These are phyloP conservation scores for Alternaria ethzedia DNA, from an alignment of 2,329 filamentous ascomycete genomes.

Conservation along the genomic window DNA sequence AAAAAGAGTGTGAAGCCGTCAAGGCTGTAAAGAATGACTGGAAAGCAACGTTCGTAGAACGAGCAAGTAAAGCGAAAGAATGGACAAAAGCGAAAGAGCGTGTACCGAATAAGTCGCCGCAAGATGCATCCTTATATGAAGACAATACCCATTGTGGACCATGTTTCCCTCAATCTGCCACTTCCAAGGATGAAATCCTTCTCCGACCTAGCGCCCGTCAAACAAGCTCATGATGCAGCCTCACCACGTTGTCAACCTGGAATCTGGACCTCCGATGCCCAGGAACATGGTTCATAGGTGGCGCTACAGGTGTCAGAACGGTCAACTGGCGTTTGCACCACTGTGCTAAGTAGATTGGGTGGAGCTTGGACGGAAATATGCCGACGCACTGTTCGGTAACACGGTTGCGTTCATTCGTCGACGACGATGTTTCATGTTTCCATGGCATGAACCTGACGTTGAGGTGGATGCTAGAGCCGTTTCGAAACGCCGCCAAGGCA, in stretches of 20 bases:
- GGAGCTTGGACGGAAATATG: slow-evolving; percentile 20
- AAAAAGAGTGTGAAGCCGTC: slow-evolving; percentile 39
- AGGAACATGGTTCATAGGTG: slow-evolving; percentile 17
- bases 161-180: slow-evolving; percentile 27
- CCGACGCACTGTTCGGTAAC: slow-evolving; percentile 8
- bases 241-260: slow-evolving; percentile 9
- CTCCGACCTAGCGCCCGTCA: slow-evolving; percentile 6
- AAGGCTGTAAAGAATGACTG: slow-evolving; percentile 37
- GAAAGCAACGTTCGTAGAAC: slow-evolving; percentile 22
- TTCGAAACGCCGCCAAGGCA: slow-evolving; percentile 30
- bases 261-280: slow-evolving; percentile 14
- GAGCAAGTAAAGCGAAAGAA: slow-evolving; percentile 20
- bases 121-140: slow-evolving; percentile 21
- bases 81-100: slow-evolving; percentile 18
- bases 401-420: slow-evolving; percentile 13
- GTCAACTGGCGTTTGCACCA: slow-evolving; percentile 19
- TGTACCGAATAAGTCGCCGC: background rate
- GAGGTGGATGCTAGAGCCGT: slow-evolving; percentile 20
- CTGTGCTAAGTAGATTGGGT: slow-evolving; percentile 34
- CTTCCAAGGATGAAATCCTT: slow-evolving; percentile 13
- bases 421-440: slow-evolving; percentile 8
- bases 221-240: slow-evolving; percentile 18
- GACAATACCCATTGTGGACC: slow-evolving; percentile 18
- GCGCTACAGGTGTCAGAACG: slow-evolving; percentile 23
- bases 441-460: slow-evolving; percentile 19